Base-by-base conservation (phyloP, 495 filamentous ascomycete genomes). In the Trichocladium uniseriatum region DNA sequence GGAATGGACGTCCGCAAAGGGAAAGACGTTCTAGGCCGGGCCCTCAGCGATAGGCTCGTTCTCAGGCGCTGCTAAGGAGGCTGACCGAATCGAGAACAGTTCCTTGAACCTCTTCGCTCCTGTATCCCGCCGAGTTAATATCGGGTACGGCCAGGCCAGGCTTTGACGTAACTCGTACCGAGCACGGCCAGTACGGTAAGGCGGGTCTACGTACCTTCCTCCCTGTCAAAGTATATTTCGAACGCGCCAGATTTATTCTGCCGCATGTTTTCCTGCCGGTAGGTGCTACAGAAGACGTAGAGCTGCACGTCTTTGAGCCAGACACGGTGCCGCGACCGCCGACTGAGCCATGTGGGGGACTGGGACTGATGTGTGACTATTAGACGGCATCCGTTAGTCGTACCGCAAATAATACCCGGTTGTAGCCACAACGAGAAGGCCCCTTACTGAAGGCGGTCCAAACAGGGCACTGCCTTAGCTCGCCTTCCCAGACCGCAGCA, bases 361-460 rank as follows among this genome's bases (percentile, higher is more conserved):
- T 66, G 67, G 14, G 79, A 72, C 41, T 78, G 70, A 14, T 78
- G 69, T 0, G 83, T 86, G 27, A 87, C 79, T 79, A 48, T 38
- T 34, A 15, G n/a, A 19, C 15, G 16, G 11, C 16, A n/a, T 5
- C 15, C 16, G 27, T 51, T 24, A 51, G 41, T 9, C n/a, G n/a
- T 10, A 8, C 4, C 13, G 3, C 10, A 8, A n/a, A 10, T 29
- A 24, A 20, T 2, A 5, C 14, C 21, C 18, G 3, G 37, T 38
- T 43, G 1, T 3, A 28, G 13, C 22, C 21, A 10, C 39, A 18
- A 29, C 6, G 13, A 16, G 28, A 28, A 29, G 11, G 3, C 10
- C 9, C 5, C 67, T 14, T 67, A 79, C 76, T 62, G 55, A 87
- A 89, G 0, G 84, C 83, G 5, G 82, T 87, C 85, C 85, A 89